These are phyloP conservation scores for Arxiozyma slooffiae DNA, from an alignment of 1,139 yeast genomes.

Conservation along the genomic window DNA sequence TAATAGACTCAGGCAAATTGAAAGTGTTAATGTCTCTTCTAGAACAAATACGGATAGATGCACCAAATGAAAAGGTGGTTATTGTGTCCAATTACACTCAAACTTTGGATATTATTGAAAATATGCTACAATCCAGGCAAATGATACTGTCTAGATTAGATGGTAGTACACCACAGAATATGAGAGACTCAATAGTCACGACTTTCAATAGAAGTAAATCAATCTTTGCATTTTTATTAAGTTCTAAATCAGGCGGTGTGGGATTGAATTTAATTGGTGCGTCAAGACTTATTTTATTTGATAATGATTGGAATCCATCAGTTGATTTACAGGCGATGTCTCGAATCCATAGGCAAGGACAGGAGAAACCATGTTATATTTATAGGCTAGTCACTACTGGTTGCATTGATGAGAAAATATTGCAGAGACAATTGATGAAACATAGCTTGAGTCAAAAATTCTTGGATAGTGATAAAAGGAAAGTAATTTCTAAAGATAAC, in stretches of 20 bases:
- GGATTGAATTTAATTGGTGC: conserved; percentile 90
- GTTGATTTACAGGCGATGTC: conserved; percentile 94
- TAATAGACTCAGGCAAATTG: conserved; percentile 42
- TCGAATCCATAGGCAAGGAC: conserved; percentile 90
- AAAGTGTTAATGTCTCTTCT: conserved; percentile 46
- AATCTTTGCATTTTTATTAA: conserved; percentile 60
- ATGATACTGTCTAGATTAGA: conserved; percentile 59
- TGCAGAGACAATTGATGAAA: conserved; percentile 87
- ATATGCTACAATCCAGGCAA: conserved; percentile 41
- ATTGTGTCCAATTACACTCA: conserved; percentile 84
- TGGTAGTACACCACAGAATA: conserved; percentile 66
- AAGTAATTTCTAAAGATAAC: conserved; percentile 38
- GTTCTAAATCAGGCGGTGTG: conserved; percentile 91
- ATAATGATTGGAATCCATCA: conserved; percentile 93
- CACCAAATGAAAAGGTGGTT: conserved; percentile 62
- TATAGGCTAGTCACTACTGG: conserved; percentile 83
- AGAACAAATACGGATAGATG: conserved; percentile 35
- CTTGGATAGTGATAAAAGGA: conserved; percentile 28
- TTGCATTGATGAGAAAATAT: conserved; percentile 86
- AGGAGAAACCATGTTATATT: conserved; percentile 62
- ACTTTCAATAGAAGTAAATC: conserved; percentile 50
- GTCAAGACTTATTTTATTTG: conserved; percentile 70
- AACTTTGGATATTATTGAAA: conserved; percentile 69
- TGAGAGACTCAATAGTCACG: conserved; percentile 56
- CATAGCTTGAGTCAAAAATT: conserved; percentile 70